A percentile compares a stretch with the other conserved stretches of the same genome.
These are phyloP conservation scores for Penicillium maclennaniae DNA, from an alignment of 495 filamentous ascomycete genomes.

Conservation along the genomic window DNA sequence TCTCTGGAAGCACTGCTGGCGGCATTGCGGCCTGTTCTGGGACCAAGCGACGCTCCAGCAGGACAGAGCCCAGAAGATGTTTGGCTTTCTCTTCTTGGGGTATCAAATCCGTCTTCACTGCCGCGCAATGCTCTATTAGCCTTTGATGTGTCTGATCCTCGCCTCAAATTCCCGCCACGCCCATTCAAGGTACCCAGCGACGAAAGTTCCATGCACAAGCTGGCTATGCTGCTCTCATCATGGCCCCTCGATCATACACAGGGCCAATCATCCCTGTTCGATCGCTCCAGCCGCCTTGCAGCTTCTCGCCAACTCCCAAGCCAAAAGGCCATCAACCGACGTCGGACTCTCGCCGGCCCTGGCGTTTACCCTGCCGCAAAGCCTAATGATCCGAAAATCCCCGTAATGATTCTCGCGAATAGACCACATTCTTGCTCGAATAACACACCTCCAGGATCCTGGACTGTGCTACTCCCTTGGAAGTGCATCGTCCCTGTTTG, in stretches of 20 bases:
- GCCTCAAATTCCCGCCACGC: slow-evolving; percentile 65
- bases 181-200: slow-evolving; percentile 31
- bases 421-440: slow-evolving; percentile 36
- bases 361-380: slow-evolving; percentile 59
- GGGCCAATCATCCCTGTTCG: slow-evolving; percentile 59
- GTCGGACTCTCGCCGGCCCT: slow-evolving; percentile 63
- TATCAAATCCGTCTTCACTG: slow-evolving; percentile 74
- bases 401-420: slow-evolving; percentile 67
- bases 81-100: slow-evolving; percentile 61
- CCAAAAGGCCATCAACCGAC: slow-evolving; percentile 83
- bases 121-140: slow-evolving; percentile 67
- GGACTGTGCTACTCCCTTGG: slow-evolving; percentile 89
- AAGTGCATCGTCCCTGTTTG: slow-evolving; percentile 83
- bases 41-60: slow-evolving; percentile 17
- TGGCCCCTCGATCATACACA: slow-evolving; percentile 67
- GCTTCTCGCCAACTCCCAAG: slow-evolving; percentile 66
- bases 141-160: slow-evolving; percentile 75
- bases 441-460: slow-evolving; percentile 59
- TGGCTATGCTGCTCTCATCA: slow-evolving; percentile 54
- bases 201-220: slow-evolving; percentile 42
- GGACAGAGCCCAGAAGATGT: slow-evolving; percentile 45
- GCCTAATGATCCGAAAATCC: slow-evolving; percentile 73
- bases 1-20: slow-evolving; percentile 77
- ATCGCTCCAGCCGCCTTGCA: slow-evolving; percentile 57
- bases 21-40: slow-evolving; percentile 56